These are phyloP conservation scores for Leucosporidium scottii DNA, from an alignment of 768 basidiomycete genomes.

Conservation along the genomic window DNA sequence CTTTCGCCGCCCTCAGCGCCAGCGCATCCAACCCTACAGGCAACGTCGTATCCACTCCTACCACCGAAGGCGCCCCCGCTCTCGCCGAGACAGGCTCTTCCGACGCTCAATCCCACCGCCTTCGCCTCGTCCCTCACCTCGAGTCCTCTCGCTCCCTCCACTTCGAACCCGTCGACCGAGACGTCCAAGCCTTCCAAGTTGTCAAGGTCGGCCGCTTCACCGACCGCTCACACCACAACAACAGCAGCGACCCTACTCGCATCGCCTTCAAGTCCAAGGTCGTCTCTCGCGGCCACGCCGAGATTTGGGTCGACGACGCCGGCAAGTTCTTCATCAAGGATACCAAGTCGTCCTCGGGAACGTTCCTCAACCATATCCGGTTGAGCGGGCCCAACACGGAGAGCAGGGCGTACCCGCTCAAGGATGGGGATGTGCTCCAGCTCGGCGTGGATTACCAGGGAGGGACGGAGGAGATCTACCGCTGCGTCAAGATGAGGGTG, in stretches of 20 bases:
- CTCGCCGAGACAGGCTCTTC: slow-evolving; percentile 4
- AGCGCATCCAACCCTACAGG: slow-evolving; percentile 8
- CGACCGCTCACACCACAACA: slow-evolving; percentile 60
- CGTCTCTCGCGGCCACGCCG: slow-evolving; percentile 86
- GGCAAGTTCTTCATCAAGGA: slow-evolving; percentile 76
- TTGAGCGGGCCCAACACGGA: slow-evolving; percentile 78
- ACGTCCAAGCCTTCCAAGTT: slow-evolving; percentile 64
- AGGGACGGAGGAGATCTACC: slow-evolving; percentile 91
- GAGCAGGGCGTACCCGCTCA: slow-evolving; percentile 65
- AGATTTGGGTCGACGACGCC: slow-evolving; percentile 64
- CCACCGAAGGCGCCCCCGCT: background rate
- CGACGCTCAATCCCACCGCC: slow-evolving; percentile 53
- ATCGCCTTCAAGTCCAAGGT: slow-evolving; percentile 94
- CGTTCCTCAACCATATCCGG: slow-evolving; percentile 89
- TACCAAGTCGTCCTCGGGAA: slow-evolving; percentile 82
- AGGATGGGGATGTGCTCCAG: slow-evolving; percentile 90
- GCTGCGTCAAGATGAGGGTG: slow-evolving; percentile 90
- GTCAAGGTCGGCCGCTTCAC: slow-evolving; percentile 92
- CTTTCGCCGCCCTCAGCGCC: background rate
- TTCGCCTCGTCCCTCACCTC: slow-evolving; percentile 90
- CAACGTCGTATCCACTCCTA: background rate
- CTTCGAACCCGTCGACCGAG: slow-evolving; percentile 86
- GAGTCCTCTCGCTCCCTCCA: slow-evolving; percentile 79
- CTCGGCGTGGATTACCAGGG: slow-evolving; percentile 97
- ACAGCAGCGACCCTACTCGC: slow-evolving; percentile 69